Evolutionary conservation across 1,284 basidiomycete species (phyloP).

Genomic region (Gymnopus androsaceus): DNA sequence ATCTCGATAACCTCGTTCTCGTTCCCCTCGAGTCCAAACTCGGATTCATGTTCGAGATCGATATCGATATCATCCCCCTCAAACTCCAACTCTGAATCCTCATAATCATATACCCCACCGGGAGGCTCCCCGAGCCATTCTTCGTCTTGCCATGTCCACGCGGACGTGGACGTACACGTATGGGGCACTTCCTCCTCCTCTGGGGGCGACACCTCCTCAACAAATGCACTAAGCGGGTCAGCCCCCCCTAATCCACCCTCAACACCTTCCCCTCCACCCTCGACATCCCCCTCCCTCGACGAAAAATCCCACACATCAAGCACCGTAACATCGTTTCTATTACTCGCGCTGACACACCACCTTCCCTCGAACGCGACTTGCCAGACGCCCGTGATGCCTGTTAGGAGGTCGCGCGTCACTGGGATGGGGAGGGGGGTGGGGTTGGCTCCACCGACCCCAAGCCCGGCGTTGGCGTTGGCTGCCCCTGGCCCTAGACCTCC

Average conservation of each 20-base stretch:
- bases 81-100: conserved; percentile 47
- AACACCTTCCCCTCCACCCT: too few relatives aligned
- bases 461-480: too few relatives aligned
- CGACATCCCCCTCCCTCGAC: conserved; percentile 64
- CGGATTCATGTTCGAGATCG: too few relatives aligned
- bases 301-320: conserved; percentile 89
- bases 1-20: too few relatives aligned
- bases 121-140: conserved; percentile 57
- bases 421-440: too few relatives aligned
- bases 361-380: conserved; percentile 92
- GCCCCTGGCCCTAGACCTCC: too few relatives aligned
- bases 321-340: conserved; percentile 75
- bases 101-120: conserved; percentile 58
- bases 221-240: neutral
- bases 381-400: conserved; percentile 91
- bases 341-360: conserved; percentile 91
- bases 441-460: too few relatives aligned
- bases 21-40: too few relatives aligned
- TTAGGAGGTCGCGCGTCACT: conserved; percentile 80
- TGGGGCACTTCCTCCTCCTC: too few relatives aligned
- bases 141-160: conserved; percentile 34
- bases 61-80: too few relatives aligned
- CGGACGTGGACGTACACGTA: too few relatives aligned
- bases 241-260: conserved; percentile 30
- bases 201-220: too few relatives aligned